Evolutionary conservation across 371 early-diverging fungal genomes (phyloP), one percentile per base, ranked within the genome.

Genomic region (Mucor racemosus): DNA sequence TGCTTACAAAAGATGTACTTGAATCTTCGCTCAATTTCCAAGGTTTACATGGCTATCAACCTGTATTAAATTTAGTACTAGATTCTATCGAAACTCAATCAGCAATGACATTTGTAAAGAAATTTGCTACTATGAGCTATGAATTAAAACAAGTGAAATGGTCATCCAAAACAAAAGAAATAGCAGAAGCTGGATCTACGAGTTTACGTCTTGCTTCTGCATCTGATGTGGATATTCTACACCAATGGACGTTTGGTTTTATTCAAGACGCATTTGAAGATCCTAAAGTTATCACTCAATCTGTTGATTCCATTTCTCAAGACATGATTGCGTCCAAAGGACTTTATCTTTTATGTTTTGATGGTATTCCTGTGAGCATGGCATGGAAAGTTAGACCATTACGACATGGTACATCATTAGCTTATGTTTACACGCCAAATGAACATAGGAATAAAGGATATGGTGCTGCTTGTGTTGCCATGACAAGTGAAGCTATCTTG

Each of bases 301-400:
- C 42, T 6, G 26, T 50, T 0, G 50, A 35, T 1, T 19, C 31
- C 6, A 38, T 62, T n/a, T 62, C 35, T 50, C 36, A 7, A 13
- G 36, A 35, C 1, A 38, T 31, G 26, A 36, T 62, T 35, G 26
- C 19, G 4, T 17, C 33, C 4, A 26, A 42, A 62, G 8, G 17
- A 3, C 14, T 50, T 0, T 63, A 63, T 15, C 1, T 63, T 0
- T 33, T 63, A 11, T 63, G 19, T 19, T 10, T 5, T 10, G 38
- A 62, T 9, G 48, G 41, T 1, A 13, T 31, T 8, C 71, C 71
- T n/a, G 68, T 71, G 4, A 46, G 60, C 9, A 71, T 71, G 71
- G 59, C 64, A 11, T 67, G 67, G 59, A 62, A 64, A 64, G n/a
- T 58, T 10, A 48, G 71, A 38, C 64, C 67, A 15, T 33, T 63